Evolutionary conservation across 805 yeast species (phyloP).

Genomic region (Barnettozyma californica): DNA sequence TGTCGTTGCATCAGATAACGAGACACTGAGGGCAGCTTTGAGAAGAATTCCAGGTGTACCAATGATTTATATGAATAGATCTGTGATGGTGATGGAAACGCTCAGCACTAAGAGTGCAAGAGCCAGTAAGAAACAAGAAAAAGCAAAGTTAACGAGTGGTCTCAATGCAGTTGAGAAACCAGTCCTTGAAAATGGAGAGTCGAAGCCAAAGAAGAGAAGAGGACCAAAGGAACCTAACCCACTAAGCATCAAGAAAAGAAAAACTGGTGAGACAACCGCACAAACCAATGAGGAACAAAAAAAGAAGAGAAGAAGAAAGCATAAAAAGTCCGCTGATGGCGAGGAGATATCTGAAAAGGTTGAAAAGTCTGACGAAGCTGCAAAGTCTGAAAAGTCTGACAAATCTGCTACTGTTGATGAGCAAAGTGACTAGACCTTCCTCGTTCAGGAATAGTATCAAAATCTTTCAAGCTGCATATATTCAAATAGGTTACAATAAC

Average conservation of each 20-base stretch:
- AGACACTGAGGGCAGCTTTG: conserved; percentile 54
- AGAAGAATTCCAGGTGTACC: conserved; percentile 89
- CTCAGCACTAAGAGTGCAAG: conserved; percentile 63
- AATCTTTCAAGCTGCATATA: neutral
- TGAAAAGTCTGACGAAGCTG: neutral
- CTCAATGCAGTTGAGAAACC: conserved; percentile 62
- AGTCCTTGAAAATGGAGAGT: conserved; percentile 19
- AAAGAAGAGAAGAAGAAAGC: conserved; percentile 21
- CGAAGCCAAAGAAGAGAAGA: conserved; percentile 41
- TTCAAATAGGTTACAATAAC: neutral
- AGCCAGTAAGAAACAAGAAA: conserved; percentile 49
- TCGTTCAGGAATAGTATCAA: neutral
- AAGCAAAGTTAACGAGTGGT: conserved; percentile 67
- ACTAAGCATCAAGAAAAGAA: conserved; percentile 77
- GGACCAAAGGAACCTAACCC: conserved; percentile 89
- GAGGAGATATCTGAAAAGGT: conserved; percentile 5
- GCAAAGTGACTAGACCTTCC: neutral
- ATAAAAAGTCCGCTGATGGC: conserved; percentile 10
- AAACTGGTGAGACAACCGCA: conserved; percentile 26
- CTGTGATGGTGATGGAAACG: conserved; percentile 97
- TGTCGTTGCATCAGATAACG: conserved; percentile 80
- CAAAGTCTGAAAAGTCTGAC: neutral
- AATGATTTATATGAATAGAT: conserved; percentile 74
- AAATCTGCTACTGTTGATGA: neutral
- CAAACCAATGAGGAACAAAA: conserved; percentile 7